phyloP scores from a whole-genome alignment of 495 filamentous ascomycete genomes.

The Xylaria acuta region DNA sequence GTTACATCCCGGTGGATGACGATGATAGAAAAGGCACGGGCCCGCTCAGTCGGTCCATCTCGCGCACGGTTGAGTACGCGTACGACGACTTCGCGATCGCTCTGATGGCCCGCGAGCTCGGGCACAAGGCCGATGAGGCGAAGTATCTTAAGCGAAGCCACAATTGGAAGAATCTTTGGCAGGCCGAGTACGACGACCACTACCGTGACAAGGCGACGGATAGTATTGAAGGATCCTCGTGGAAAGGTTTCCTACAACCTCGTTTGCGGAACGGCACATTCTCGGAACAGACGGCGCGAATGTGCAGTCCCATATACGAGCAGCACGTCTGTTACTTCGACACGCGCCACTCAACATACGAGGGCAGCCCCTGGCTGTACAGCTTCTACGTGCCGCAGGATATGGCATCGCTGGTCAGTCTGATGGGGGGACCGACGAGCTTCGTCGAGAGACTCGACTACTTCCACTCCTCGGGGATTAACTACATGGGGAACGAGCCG shows the following conservation, averaged over 20 bases:
- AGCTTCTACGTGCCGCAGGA: conserved; percentile 75
- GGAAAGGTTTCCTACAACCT: conserved; percentile 73
- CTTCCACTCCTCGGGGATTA: conserved; percentile 67
- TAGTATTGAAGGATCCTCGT: conserved; percentile 46
- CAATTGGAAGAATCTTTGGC: conserved; percentile 65
- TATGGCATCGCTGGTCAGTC: conserved; percentile 63
- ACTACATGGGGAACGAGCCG: conserved; percentile 77
- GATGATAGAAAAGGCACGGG: conserved; percentile 65
- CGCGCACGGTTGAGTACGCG: conserved; percentile 73
- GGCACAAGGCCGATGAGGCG: conserved; percentile 52
- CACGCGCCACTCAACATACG: conserved; percentile 72
- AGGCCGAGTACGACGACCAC: conserved; percentile 47
- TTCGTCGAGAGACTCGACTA: conserved; percentile 69
- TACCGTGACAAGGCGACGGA: conserved; percentile 37
- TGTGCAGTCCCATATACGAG: conserved; percentile 60
- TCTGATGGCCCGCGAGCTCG: conserved; percentile 59
- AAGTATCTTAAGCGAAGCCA: conserved; percentile 64
- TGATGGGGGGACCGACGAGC: conserved; percentile 62
- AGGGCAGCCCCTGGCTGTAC: conserved; percentile 75
- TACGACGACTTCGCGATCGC: conserved; percentile 73
- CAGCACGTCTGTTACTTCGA: conserved; percentile 58
- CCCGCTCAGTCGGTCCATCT: conserved; percentile 65
- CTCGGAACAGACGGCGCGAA: conserved; percentile 69
- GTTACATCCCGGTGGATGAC: conserved; percentile 69
- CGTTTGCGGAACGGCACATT: conserved; percentile 67